Base-by-base conservation (phyloP, 2,329 filamentous ascomycete species). In the Penicillium sp. region DNA sequence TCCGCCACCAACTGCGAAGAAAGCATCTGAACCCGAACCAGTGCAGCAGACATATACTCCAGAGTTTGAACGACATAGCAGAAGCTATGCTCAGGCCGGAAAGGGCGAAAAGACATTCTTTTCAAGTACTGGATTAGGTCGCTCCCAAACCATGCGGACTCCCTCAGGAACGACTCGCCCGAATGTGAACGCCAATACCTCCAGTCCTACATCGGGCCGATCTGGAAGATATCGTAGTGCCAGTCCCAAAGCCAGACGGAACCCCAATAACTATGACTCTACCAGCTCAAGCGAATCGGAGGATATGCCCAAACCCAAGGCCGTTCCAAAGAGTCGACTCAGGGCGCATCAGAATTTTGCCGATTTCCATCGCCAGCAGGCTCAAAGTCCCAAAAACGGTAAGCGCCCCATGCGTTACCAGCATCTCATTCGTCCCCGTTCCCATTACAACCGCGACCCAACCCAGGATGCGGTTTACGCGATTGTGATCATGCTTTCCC, bases 71-170 rank as follows among this genome's bases (percentile, higher is more conserved):
- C 77, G 83, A 40, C 70, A 74, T 7, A 77, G 83, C 45, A 81
- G 80, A 21, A 79, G 78, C 41, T 87, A 87, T 66, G 77, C 80
- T 13, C 76, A 75, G 4, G 68, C 75, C 29, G 75, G 78, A 50
- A 50, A 45, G 14, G 83, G 83, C 31, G 83, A 87, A 65, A 82
- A 77, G 59, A 85, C 80, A 0, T 81, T 81, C 51, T 77, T 85
- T 61, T 78, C 77, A 38, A 78, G 74, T 54, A 73, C 81, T 32
- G 76, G 77, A 14, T 60, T 85, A 8, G 75, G 76, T 42, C 77
- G 81, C 42, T 83, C 83, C 49, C 72, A 79, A 11, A 85, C 80
- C 61, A 77, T 79, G 51, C 77, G 81, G 36, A 77, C 80, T 60
- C 76, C 79, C 2, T 76, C 79, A 4, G 62, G 70, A n/a, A 69